Evolutionary conservation across 202 grass and related monocot genomes (phyloP).

Genomic region (Saccharum hybrid): DNA sequence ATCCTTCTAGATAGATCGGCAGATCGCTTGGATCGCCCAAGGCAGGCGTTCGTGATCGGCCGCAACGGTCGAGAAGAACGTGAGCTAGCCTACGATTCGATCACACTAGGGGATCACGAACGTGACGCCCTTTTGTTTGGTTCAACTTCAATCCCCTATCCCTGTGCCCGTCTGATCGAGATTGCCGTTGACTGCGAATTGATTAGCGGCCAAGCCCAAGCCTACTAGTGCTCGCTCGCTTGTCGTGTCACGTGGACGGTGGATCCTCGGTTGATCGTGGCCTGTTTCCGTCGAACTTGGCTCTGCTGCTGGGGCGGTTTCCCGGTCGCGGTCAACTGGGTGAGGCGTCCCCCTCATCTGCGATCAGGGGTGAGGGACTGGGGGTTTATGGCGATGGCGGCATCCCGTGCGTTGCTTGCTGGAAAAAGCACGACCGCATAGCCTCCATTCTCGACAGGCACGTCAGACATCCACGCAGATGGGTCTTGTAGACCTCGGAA

Average conservation of each 20-base stretch:
- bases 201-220: background rate
- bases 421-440: no score
- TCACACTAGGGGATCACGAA: background rate
- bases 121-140: background rate
- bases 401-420: slow-evolving; percentile 1
- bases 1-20: background rate
- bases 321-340: slow-evolving; percentile 20
- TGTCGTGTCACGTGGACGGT: background rate
- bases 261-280: background rate
- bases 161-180: background rate
- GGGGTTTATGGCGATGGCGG: slow-evolving; percentile 1
- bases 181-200: background rate
- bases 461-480: no score
- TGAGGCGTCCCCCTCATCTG: slow-evolving; percentile 21
- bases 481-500: no score
- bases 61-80: slow-evolving; percentile 19
- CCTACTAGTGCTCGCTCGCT: background rate
- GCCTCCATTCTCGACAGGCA: no score
- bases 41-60: background rate
- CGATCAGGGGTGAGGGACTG: background rate
- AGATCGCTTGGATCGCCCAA: background rate
- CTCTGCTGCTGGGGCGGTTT: slow-evolving; percentile 28
- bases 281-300: background rate
- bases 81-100: background rate
- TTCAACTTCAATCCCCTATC: background rate